Percentiles rank a stretch among this genome's conserved stretches.
Conservation (phyloP, 2,329 filamentous ascomycete species). For the Xylaria sp. region DNA sequence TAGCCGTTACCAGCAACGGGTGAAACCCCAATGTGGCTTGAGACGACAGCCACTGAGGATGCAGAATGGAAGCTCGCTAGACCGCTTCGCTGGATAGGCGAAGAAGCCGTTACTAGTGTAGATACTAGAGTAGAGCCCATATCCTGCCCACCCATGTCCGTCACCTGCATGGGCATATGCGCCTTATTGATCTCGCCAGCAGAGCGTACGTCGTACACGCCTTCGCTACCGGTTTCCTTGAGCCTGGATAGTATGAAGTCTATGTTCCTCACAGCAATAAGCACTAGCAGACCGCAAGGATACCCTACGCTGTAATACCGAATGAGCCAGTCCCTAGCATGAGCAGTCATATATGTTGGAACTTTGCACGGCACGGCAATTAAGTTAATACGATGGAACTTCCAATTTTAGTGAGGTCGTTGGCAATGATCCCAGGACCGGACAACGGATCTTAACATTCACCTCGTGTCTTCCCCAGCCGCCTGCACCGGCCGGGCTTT, state of each 20-base stretch:
- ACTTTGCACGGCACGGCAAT: background rate
- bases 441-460: background rate
- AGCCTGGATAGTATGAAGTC: background rate
- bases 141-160: background rate
- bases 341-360: too few relatives aligned
- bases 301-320: too few relatives aligned
- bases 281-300: background rate
- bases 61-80: background rate
- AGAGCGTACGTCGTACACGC: background rate
- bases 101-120: background rate
- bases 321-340: too few relatives aligned
- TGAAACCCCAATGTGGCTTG: too few relatives aligned
- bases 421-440: background rate
- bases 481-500: background rate
- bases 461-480: background rate
- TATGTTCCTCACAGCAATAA: background rate
- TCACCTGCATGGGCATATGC: background rate
- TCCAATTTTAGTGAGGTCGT: background rate
- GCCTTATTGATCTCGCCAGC: too few relatives aligned
- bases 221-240: background rate
- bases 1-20: background rate
- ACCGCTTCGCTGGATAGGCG: background rate
- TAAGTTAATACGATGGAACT: background rate
- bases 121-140: too few relatives aligned
- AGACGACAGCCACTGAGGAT: background rate